Conservation (phyloP, 2,329 filamentous ascomycete species). For the Venturia effusa region DNA sequence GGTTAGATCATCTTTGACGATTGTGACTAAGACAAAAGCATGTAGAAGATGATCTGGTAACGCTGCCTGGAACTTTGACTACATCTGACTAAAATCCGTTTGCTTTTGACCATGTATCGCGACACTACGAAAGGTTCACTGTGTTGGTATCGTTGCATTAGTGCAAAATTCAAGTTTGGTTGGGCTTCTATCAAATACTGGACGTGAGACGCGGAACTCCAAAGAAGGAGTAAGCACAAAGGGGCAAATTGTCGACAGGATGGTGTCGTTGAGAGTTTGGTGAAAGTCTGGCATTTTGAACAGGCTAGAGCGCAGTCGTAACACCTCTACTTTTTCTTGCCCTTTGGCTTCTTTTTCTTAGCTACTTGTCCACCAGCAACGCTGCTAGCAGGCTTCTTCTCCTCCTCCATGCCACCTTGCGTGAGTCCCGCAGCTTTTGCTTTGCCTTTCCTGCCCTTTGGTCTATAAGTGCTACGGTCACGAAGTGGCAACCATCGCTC, state of each 20-base stretch:
- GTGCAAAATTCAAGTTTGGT: too few species aligned
- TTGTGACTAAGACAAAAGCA: too few species aligned
- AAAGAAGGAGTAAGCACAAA: neutral
- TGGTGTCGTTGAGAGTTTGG: neutral
- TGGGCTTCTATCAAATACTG: too few species aligned
- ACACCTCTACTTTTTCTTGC: constrained; percentile 5
- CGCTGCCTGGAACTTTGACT: too few species aligned
- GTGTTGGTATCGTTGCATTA: too few species aligned
- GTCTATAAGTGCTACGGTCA: constrained; percentile 78
- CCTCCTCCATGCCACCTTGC: constrained; percentile 10
- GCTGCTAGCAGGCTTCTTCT: neutral
- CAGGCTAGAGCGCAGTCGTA: neutral
- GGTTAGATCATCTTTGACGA: too few species aligned
- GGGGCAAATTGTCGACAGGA: too few species aligned
- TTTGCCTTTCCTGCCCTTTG: constrained; percentile 87
- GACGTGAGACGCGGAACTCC: too few species aligned
- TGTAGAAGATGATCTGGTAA: too few species aligned
- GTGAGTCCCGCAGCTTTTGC: constrained; percentile 43
- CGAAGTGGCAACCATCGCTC: constrained; percentile 89
- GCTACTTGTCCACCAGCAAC: neutral
- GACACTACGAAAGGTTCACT: too few species aligned
- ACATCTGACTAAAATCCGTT: too few species aligned
- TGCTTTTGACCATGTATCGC: too few species aligned
- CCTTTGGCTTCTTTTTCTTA: constrained; percentile 10
- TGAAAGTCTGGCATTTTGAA: neutral